A percentile compares a stretch with the other conserved stretches of the same genome.
phyloP scores from a whole-genome alignment of 305 asterid species.

The Lippia alba region DNA sequence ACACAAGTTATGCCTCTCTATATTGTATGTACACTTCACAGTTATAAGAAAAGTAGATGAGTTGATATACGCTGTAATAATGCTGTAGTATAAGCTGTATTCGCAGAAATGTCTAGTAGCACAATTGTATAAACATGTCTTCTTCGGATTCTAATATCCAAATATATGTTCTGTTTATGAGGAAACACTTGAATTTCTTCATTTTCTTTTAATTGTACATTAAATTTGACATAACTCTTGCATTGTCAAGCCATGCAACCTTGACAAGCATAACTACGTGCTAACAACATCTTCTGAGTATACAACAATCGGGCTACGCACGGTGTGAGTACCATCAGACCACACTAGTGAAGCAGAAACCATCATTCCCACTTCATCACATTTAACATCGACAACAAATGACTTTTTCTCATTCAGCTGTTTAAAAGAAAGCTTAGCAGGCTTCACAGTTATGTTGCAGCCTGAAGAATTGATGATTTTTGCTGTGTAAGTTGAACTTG shows the following conservation, averaged over 20 bases:
- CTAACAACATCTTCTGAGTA: conserved; percentile 17
- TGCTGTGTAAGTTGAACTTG: conserved; percentile 48
- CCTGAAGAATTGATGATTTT: neutral
- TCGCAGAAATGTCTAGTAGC: conserved; percentile 21
- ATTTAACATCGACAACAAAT: conserved; percentile 38
- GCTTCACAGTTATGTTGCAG: conserved; percentile 38
- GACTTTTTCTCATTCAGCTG: conserved; percentile 41
- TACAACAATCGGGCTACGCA: conserved; percentile 51
- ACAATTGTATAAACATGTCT: neutral
- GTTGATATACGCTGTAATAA: conserved; percentile 23
- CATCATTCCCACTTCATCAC: conserved; percentile 3
- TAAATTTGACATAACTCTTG: neutral
- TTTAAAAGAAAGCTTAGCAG: conserved; percentile 31
- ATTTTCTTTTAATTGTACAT: neutral
- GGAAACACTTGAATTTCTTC: neutral
- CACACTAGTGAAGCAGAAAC: conserved; percentile 48
- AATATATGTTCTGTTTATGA: no score
- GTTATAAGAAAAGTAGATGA: neutral
- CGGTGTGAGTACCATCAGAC: conserved; percentile 48
- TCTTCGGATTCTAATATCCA: neutral
- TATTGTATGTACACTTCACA: conserved; percentile 22
- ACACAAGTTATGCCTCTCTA: neutral
- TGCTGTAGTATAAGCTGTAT: conserved; percentile 14
- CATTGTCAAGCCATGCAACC: neutral
- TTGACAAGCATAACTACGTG: neutral